phyloP scores from a whole-genome alignment of 2,329 filamentous ascomycete genomes.

The Zymoseptoria tritici region DNA sequence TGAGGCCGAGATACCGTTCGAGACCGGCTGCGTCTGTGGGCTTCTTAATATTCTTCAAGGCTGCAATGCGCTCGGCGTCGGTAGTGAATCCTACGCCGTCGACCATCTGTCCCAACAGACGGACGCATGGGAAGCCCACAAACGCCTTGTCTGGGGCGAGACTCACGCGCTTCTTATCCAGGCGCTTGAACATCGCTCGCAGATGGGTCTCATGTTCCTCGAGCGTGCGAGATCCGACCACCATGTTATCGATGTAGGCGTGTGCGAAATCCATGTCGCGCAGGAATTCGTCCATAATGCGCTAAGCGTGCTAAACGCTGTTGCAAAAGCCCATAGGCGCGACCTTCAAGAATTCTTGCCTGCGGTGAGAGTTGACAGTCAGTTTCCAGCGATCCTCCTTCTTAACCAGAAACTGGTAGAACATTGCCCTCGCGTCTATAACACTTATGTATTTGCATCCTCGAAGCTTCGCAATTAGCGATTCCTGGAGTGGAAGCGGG shows the following conservation, averaged over 20 bases:
- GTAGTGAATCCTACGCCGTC: neutral
- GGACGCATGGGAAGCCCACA: neutral
- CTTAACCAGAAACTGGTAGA: neutral
- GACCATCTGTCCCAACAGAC: neutral
- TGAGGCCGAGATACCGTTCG: no score
- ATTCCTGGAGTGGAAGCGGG: neutral
- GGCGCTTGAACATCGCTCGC: neutral
- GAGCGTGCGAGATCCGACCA: neutral
- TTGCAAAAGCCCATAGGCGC: neutral
- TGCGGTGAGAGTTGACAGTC: neutral
- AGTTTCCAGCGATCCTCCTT: neutral
- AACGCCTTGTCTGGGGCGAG: neutral
- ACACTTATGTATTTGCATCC: neutral
- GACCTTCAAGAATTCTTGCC: neutral
- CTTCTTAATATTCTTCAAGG: neutral
- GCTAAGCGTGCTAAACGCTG: neutral
- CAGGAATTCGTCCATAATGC: neutral
- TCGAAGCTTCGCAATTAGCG: neutral
- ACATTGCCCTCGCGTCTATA: neutral
- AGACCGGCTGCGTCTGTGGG: neutral
- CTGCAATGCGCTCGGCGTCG: neutral
- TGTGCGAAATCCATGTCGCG: neutral
- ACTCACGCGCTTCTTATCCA: neutral
- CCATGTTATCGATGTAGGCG: conserved; percentile 1
- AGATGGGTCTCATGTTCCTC: neutral